Base-by-base conservation (phyloP, 1,284 basidiomycete genomes). In the Melampsora abietis-canadensis region DNA sequence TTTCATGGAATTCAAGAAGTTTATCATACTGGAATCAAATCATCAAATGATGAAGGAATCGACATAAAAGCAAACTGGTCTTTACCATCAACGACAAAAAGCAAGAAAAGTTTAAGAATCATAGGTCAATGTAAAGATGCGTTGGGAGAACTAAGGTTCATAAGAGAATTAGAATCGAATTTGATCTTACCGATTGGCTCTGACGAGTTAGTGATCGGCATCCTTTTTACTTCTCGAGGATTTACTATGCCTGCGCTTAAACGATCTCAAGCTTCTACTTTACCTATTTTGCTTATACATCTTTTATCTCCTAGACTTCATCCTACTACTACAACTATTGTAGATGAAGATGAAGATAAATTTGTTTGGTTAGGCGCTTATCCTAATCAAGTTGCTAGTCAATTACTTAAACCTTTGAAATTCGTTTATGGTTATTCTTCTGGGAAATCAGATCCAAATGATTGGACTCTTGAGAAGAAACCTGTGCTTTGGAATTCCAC, bases 281-380 rank as follows among this genome's bases (percentile, higher is more conserved):
- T 54, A 27, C 51, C 51, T 10, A 54, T 54, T 14, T 15, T 54
- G 8, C 51, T 54, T 10, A 54, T 54, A 2, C 51, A 54, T 27
- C 51, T 54, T 27, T 54, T 54, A 27, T 54, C 51, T n/a, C 51
- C 51, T 54, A 54, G 51, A n/a, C 19, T 54, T 12, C n/a, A 54
- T 54, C 51, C 51, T n/a, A 54, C 15, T 19, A 27, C 51, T 54
- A n/a, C 51, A 6, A 40, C 4, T 40, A 2, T 8, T 6, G 12
- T n/a, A n/a, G n/a, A 40, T 6, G 37, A 40, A 40, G 10, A 40
- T 6, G 19, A 21, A 15, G 51, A 27, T 54, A 4, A 27, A 27
- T 54, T 54, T 27, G 51, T n/a, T 54, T 54, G n/a, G 27, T 21
- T 21, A 54, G 51, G 51, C 14, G 51, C 51, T 21, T 54, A 54